Conservation (phyloP, 2,329 filamentous ascomycete species). For the Xylariaceae sp. region DNA sequence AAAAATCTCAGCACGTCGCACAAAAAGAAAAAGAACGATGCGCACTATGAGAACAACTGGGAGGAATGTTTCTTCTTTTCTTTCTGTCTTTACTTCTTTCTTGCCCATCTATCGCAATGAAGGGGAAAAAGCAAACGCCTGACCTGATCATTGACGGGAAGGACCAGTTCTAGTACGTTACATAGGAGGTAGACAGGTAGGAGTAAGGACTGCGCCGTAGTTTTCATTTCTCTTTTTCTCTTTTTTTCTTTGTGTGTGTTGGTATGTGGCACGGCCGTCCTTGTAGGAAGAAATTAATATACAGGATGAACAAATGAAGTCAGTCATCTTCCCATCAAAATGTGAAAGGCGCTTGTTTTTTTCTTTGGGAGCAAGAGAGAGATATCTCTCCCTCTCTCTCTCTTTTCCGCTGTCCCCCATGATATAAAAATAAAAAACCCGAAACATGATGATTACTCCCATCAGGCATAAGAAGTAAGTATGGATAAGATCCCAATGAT, state of each 20-base stretch:
- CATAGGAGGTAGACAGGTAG: background rate
- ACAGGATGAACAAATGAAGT: conserved; percentile 17
- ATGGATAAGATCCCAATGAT: conserved; percentile 12
- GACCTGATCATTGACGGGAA: background rate
- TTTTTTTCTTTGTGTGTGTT: background rate
- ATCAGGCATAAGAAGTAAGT: conserved; percentile 8
- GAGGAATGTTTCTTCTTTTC: too few relatives aligned
- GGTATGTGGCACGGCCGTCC: background rate
- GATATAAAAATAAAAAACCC: conserved; percentile 1
- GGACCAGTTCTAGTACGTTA: background rate
- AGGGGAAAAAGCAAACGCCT: background rate
- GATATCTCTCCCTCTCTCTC: background rate
- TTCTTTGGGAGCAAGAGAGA: background rate
- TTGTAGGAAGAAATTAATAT: conserved; percentile 9
- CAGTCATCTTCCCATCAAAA: conserved; percentile 14
- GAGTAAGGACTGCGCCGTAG: background rate
- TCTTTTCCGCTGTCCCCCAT: conserved; percentile 2
- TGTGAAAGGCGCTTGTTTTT: background rate
- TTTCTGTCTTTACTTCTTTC: too few relatives aligned
- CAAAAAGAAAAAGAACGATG: too few relatives aligned
- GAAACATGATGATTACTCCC: conserved; percentile 1
- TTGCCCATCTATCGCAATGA: too few relatives aligned
- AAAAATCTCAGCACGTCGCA: too few relatives aligned
- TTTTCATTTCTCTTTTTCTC: background rate
- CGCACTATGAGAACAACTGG: too few relatives aligned